These are phyloP conservation scores for Pseudogymnoascus pannorum DNA, from an alignment of 2,329 filamentous ascomycete genomes.

Conservation along the genomic window DNA sequence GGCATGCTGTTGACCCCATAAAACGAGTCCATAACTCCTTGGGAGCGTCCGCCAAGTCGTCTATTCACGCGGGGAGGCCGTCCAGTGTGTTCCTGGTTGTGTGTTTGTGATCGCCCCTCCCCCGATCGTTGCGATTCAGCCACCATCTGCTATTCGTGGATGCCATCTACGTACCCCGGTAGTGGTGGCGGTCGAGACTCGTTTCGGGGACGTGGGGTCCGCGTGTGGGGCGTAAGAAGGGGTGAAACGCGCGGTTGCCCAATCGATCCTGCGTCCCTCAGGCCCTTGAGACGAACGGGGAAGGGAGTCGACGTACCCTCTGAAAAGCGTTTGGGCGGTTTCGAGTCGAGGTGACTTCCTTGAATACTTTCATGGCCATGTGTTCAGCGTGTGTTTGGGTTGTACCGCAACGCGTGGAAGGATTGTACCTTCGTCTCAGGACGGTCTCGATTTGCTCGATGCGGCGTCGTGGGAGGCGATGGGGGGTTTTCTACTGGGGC, in stretches of 20 bases:
- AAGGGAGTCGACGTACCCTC: not conserved
- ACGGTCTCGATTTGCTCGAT: conserved; percentile 3
- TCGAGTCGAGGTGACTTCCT: not conserved
- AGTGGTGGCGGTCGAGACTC: conserved; percentile 2
- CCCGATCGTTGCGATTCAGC: not conserved
- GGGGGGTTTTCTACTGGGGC: not conserved
- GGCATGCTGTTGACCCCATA: not conserved
- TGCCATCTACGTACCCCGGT: not conserved
- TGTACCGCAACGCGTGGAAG: conserved; percentile 6
- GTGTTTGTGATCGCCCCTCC: not conserved
- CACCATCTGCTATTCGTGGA: conserved; percentile 1
- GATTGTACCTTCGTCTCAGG: conserved; percentile 5
- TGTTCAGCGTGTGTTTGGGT: not conserved
- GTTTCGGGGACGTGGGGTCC: not conserved
- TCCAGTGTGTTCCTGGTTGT: not conserved
- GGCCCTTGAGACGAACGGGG: not conserved
- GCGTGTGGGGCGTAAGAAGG: not conserved
- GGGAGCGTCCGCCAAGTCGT: conserved; percentile 1
- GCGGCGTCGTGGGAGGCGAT: not conserved
- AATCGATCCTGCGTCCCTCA: not conserved
- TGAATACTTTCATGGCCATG: conserved; percentile 3
- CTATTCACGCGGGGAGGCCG: not conserved
- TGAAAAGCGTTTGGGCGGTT: not conserved
- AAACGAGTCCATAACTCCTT: not conserved
- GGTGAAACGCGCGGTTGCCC: conserved; percentile 2